Evolutionary conservation across 495 filamentous ascomycete genomes (phyloP), one percentile per base, ranked within the genome.

Genomic region (Amphirosellinia nigrospora): DNA sequence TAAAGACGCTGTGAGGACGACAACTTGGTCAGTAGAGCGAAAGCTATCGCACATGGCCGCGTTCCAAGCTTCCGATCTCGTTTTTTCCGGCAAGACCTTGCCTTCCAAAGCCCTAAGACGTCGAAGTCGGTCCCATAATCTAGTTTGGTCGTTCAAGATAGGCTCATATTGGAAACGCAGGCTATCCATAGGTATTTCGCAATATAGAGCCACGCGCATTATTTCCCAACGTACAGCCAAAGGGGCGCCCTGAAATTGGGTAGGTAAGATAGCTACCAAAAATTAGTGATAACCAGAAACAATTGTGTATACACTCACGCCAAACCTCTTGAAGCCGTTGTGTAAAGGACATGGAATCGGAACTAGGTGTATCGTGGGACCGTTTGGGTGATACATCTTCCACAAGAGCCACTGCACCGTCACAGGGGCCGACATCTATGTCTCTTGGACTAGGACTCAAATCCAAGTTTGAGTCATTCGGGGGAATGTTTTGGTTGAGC

Each of bases 181-280:
- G 28, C 77, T 50, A 13, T 81, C 74, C 26, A 80, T 73, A 58
- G 77, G 70, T 28, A 84, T 74, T 1, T 74, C 75, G 70, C 82
- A 85, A 55, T 84, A 76, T 6, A 82, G 71, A 46, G 80, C 79
- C 26, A 84, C 76, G 23, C 83, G 78, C 4, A 81, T 77, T 19
- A 86, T 67, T 59, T 86, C 83, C 83, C 83, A 86, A 13, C 78
- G 77, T 43, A 86, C 74, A 26, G 77, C 79, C 9, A 86, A 74
- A 0, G 83, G 83, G 1, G 80, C 82, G 0, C 65, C 32, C 19
- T 78, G 77, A 30, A 82, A 74, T 64, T 79, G 79, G 21, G 41
- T 41, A 0, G 82, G 83, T 41, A 80, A 77, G 45, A 66, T 72
- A 11, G 83, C 83, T 85, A 63, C 28, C 52, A 32, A 64, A 21